phyloP scores from a whole-genome alignment of 2,329 filamentous ascomycete species.

The Cercospora sesami region DNA sequence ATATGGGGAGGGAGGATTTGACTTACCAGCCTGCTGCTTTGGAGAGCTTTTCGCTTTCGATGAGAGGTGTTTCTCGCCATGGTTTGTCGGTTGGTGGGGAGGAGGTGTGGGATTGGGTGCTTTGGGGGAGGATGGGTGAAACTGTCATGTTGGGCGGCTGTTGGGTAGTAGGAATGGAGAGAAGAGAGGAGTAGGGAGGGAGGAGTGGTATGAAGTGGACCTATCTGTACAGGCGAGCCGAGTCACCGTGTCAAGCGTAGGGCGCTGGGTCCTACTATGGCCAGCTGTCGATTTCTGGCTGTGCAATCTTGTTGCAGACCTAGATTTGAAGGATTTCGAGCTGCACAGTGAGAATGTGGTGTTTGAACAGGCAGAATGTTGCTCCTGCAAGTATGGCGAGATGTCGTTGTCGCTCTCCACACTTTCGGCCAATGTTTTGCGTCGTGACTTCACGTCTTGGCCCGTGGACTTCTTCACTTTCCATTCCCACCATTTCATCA shows the following conservation, averaged over 20 bases:
- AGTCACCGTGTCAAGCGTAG: conserved; percentile 2
- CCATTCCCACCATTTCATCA: neutral
- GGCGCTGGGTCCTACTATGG: neutral
- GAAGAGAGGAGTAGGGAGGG: neutral
- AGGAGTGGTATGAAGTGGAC: neutral
- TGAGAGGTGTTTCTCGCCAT: conserved; percentile 71
- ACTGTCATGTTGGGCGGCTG: neutral
- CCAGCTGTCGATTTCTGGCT: neutral
- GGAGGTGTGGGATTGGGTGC: neutral
- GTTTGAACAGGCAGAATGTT: neutral
- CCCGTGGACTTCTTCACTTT: neutral
- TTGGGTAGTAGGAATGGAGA: neutral
- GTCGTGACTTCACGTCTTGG: neutral
- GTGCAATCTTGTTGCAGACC: neutral
- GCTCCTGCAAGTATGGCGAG: neutral
- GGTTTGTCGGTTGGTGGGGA: conserved; percentile 41
- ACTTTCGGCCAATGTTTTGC: neutral
- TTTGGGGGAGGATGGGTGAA: neutral
- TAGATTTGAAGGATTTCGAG: neutral
- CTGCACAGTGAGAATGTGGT: neutral
- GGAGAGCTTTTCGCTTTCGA: conserved; percentile 67
- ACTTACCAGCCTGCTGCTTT: conserved; percentile 70
- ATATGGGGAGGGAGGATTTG: neutral
- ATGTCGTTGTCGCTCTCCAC: neutral
- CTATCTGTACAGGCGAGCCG: neutral